These are phyloP conservation scores for Daedaleopsis sinensis DNA, from an alignment of 768 basidiomycete genomes.

Conservation along the genomic window DNA sequence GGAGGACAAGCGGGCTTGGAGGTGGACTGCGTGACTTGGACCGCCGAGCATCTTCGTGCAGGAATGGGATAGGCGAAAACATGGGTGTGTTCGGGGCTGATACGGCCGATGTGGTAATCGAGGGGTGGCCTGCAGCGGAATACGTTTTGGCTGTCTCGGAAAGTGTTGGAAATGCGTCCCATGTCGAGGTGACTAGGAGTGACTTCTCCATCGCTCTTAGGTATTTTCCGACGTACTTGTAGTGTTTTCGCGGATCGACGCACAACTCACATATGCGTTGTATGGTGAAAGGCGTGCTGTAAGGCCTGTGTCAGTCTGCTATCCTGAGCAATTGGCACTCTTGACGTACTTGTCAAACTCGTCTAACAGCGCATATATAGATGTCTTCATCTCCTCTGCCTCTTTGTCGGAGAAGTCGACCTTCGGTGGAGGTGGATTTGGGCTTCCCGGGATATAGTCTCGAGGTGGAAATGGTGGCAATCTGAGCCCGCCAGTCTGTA, in stretches of 20 bases:
- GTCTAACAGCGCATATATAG: conserved; percentile 66
- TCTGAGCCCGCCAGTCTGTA: conserved; percentile 60
- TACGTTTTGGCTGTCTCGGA: conserved; percentile 37
- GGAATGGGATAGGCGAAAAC: conserved; percentile 87
- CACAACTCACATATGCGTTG: conserved; percentile 88
- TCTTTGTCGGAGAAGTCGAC: conserved; percentile 64
- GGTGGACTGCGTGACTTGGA: conserved; percentile 81
- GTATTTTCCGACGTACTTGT: conserved; percentile 83
- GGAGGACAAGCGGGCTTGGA: conserved; percentile 68
- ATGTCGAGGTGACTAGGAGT: conserved; percentile 81
- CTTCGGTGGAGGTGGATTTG: conserved; percentile 53
- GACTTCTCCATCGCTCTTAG: conserved; percentile 84
- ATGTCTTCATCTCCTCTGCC: conserved; percentile 55
- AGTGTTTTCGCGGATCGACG: conserved; percentile 66
- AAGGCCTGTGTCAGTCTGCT: conserved; percentile 9
- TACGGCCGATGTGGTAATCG: conserved; percentile 49
- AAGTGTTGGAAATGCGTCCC: conserved; percentile 72
- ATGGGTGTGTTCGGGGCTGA: conserved; percentile 76
- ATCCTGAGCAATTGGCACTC: background rate
- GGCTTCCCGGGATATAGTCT: conserved; percentile 48
- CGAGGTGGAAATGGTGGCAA: conserved; percentile 75
- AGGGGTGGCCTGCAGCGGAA: conserved; percentile 32
- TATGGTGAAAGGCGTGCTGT: conserved; percentile 78
- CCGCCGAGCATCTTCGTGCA: conserved; percentile 80
- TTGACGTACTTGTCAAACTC: conserved; percentile 69